These are phyloP conservation scores for Musa schizocarpa DNA, from an alignment of 176 grass and related monocot genomes.

Conservation along the genomic window DNA sequence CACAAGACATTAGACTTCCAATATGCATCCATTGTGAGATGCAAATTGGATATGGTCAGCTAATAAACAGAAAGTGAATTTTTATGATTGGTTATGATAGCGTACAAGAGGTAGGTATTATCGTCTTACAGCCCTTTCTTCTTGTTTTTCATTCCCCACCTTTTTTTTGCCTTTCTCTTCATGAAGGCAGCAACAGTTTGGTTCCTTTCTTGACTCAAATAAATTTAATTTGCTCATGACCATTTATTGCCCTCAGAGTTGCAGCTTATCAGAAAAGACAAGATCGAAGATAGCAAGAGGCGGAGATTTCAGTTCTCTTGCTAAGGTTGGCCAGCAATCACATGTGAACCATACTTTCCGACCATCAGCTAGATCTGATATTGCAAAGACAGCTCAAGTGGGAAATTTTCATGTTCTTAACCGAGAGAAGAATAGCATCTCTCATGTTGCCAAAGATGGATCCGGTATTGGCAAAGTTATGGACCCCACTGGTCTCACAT, in stretches of 20 bases:
- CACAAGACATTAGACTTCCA: no score
- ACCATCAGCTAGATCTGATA: slow-evolving; percentile 45
- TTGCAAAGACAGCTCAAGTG: slow-evolving; percentile 42
- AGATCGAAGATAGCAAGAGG: slow-evolving; percentile 48
- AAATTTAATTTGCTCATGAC: background rate
- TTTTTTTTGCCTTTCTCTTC: background rate
- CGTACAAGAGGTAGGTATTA: no score
- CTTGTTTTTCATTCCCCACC: background rate
- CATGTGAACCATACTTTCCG: slow-evolving; percentile 29
- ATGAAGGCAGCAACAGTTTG: background rate
- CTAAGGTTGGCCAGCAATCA: slow-evolving; percentile 34
- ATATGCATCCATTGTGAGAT: no score
- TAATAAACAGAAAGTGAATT: no score
- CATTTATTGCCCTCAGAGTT: slow-evolving; percentile 25
- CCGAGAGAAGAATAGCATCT: slow-evolving; percentile 46
- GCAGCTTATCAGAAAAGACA: slow-evolving; percentile 37
- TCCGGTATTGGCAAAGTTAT: slow-evolving; percentile 24
- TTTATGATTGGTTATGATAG: no score
- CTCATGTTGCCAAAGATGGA: slow-evolving; percentile 40
- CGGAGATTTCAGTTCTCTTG: slow-evolving; percentile 35
- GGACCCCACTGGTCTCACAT: slow-evolving; percentile 32
- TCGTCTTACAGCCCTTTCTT: no score
- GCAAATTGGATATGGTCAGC: no score
- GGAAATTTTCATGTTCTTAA: slow-evolving; percentile 60
- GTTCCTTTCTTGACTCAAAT: background rate